Base-by-base conservation (phyloP, 306 rosid genomes). In the Parietaria judaica region DNA sequence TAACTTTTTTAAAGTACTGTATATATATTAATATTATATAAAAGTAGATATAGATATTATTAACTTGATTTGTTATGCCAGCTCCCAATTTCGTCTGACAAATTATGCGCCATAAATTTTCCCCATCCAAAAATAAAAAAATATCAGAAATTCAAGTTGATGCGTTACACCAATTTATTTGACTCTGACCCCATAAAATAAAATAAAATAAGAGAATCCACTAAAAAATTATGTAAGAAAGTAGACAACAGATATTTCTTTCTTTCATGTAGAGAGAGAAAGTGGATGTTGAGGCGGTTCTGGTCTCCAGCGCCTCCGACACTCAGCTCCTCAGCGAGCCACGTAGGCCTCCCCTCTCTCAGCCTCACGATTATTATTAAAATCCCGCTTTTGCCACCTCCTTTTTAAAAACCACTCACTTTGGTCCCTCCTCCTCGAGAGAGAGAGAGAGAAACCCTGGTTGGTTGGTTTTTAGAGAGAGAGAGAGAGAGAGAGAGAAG, bases 381-480 rank as follows among this genome's bases (percentile, higher is more conserved):
- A 49, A 49, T 49, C 15, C 53, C 53, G 5, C 53, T 10, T n/a
- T 49, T 5, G 53, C 53, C 9, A 41, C 9, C 45, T n/a, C 1
- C 4, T n/a, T 49, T 11, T 49, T 0, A 49, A 49, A 49, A 49
- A 49, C 4, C 14, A 49, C 9, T 49, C 53, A 49, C 4, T n/a
- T 1, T 5, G 45, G 45, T 41, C 45, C 45, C 45, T 41, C 6
- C 14, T 3, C n/a, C n/a, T n/a, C n/a, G n/a, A 61, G n/a, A 16
- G 60, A 35, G 36, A 51, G 70, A 45, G 60, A 54, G 63, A 60
- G 51, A 48, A 50, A 51, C 45, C 45, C 6, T 8, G 6, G 45
- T 41, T 9, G 51, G 36, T 9, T 51, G n/a, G n/a, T 14, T 58
- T 14, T 58, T 58, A 36, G 43, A 57, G 37, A 47, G 63, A 47